A percentile compares a stretch with the other conserved stretches of the same genome.
These are phyloP conservation scores for Besnoitia besnoiti DNA, from an alignment of 169 alveolate species.

Conservation along the genomic window DNA sequence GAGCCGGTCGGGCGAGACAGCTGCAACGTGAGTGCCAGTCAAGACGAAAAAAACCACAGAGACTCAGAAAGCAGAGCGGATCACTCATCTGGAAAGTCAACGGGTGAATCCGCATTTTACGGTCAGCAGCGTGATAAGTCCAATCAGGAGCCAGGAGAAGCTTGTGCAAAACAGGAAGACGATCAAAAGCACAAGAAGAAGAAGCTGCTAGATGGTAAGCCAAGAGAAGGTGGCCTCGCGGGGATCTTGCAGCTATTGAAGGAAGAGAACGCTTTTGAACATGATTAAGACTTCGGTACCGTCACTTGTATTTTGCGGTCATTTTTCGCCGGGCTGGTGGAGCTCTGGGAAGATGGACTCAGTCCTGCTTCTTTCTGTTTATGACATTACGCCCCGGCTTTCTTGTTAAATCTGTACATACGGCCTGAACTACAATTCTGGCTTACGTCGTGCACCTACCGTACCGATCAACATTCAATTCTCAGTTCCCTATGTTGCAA, in stretches of 20 bases:
- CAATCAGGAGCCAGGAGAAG: background rate
- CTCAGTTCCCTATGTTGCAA: no score
- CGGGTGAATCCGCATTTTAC: background rate
- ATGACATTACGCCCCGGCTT: no score
- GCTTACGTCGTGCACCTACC: no score
- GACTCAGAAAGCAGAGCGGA: background rate
- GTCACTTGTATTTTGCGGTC: no score
- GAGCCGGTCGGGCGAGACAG: background rate
- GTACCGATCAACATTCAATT: no score
- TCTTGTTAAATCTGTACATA: no score
- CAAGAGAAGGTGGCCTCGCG: conserved; percentile 24
- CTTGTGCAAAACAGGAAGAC: background rate
- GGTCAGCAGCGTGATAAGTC: background rate
- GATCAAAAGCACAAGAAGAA: background rate
- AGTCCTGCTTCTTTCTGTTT: no score
- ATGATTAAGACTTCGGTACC: no score
- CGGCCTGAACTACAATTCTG: no score
- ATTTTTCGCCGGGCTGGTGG: no score
- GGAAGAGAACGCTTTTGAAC: conserved; percentile 20
- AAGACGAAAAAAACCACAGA: background rate
- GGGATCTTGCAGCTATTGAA: background rate
- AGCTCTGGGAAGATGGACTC: no score
- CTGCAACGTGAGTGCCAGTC: background rate
- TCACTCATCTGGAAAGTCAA: background rate
- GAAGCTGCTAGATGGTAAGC: background rate